Evolutionary conservation across 1,284 basidiomycete genomes (phyloP), one percentile per base, ranked within the genome.

Genomic region (Apiotrichum mycotoxinovorans): DNA sequence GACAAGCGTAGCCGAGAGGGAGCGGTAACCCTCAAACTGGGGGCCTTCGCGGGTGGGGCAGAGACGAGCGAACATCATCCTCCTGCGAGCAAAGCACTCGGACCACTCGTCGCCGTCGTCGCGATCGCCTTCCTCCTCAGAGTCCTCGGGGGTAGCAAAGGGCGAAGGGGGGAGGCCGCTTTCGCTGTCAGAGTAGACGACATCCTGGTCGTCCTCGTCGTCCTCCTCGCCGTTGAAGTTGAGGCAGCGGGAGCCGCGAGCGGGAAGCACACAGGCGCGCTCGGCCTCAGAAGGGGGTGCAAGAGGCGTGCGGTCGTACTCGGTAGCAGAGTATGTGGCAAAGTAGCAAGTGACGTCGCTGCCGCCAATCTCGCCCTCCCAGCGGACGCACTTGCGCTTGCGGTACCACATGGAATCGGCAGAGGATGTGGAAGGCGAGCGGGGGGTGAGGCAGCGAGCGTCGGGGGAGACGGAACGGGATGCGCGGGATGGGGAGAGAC

Each of bases 271-370:
- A 52, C 77, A 79, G 2, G 68, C 63, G 34, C 75, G 70, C 60
- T 78, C 78, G 26, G 66, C 72, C 27, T 69, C 67, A 2, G 71
- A 70, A 9, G 78, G 78, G 1, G 76, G 76, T 27, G 73, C 76
- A n/a, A 79, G 69, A 0, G 78, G 76, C 1, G 76, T 72, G 10
- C 78, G 73, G 58, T 79, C 78, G 60, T 79, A 79, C 47, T 78
- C 78, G 20, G 64, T 56, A 4, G 70, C 65, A 22, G 75, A 75
- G 53, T 70, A 79, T 1, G 77, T 79, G 38, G 69, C 60, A 57
- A 72, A 69, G 52, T 70, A 71, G 10, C 71, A 69, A 34, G 71
- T 69, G 30, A 74, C 69, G 17, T 63, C 67, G 58, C 65, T 67
- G 14, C 67, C 71, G 37, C 63, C 54, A 15, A 41, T 44, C 41